Base-by-base conservation (phyloP, 2,329 filamentous ascomycete species). In the Xylaria sp. region DNA sequence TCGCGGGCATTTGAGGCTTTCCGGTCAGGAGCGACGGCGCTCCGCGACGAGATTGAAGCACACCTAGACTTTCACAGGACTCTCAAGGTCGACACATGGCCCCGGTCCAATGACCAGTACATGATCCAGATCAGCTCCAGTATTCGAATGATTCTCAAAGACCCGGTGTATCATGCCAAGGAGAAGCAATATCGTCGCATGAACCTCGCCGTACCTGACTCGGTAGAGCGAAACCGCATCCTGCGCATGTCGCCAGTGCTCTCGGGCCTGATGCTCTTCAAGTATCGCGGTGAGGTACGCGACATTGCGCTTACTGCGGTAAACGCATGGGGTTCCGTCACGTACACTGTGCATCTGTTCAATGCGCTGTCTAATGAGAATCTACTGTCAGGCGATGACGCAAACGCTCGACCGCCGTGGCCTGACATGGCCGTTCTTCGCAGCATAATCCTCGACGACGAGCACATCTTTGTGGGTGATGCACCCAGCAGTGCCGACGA, bases 341-440 rank as follows among this genome's bases (percentile, higher is more conserved):
- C 74, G 12, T 76, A 73, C 50, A 63, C 73, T 0, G 68, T 61
- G 0, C 80, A 83, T 52, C 66, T 83, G 0, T 82, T 82, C 71
- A 78, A 79, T 52, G 79, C 79, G 1, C 59, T 77, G 0, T 53
- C 56, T 3, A 55, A 69, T 8, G 74, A 78, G 57, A 70, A 70
- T 1, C 57, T 76, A 0, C 28, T 77, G 1, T 25, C 40, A 35
- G 42, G 15, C 35, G 35, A 33, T 17, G 31, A 43, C 31, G 25
- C 23, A 28, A 54, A 28, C 21, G 40, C 53, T 47, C 12, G 43
- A 0, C 15, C 61, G 1, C 4, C 17, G 4, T 82, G 80, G 80
- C 51, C 60, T 1, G 80, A 82, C 64, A 78, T 83, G 74, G 75
- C 79, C 1, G 14, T 78, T 5, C 47, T 73, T 1, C 61, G 73